Base-by-base conservation (phyloP, 192 early-diverging fungal genomes). In the Entomortierella beljakovae region DNA sequence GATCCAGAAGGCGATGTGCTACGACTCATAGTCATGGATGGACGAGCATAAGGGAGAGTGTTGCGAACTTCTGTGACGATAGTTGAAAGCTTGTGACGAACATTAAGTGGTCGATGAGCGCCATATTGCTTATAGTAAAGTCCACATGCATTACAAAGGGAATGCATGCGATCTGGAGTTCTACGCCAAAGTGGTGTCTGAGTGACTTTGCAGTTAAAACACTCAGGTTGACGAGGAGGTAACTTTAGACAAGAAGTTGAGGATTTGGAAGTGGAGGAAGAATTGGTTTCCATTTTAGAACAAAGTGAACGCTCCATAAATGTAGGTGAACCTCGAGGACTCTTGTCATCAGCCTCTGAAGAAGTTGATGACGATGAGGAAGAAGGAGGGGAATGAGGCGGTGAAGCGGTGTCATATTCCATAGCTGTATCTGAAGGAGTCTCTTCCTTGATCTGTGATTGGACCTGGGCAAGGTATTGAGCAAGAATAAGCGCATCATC, bases 81-180 rank as follows among this genome's bases (percentile, higher is more conserved):
- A 2, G 67, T 70, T 26, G 67, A 61, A 4, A 79, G 58, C 76
- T 86, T 87, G 68, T 84, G 76, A 28, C 86, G 84, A 23, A 86
- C 80, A 61, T 86, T 80, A 25, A 88, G 65, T 15, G 88, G 87
- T 20, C 88, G 85, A 49, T 90, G 88, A 9, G 72, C 67, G 28
- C 84, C 83, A 71, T 90, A 88, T 63, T 87, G 85, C 79, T 90
- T 90, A 55, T 85, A 87, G 60, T 90, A 90, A 5, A 90, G 73
- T 8, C 89, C 89, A 71, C 94, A 95, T 23, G 94, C 93, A 80
- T 95, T 95, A 68, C 94, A 95, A 6, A 95, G 80, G 25, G 87
- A 91, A 70, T 95, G 92, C 68, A 83, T 79, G 35, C 90, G 86
- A 80, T 92, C 94, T 3, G 89, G 86, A 8, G 93, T 94, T 26